Evolutionary conservation across 192 early-diverging fungal genomes (phyloP).

Genomic region (Martensiomyces pterosporus): DNA sequence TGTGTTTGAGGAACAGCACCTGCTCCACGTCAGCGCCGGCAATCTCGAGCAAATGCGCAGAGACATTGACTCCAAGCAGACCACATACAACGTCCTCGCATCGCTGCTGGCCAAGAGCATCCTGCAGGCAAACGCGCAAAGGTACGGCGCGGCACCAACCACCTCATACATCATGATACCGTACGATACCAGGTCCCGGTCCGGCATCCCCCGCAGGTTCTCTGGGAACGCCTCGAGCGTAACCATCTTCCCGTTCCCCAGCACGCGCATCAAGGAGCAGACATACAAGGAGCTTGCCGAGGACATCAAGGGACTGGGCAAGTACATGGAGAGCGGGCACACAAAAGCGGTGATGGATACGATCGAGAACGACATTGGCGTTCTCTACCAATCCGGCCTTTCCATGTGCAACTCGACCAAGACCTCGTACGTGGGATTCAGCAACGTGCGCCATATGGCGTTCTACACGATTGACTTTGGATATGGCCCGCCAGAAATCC

Average conservation of each 20-base stretch:
- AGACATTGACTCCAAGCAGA: conserved; percentile 23
- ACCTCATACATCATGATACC: conserved; percentile 30
- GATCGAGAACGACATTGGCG: conserved; percentile 30
- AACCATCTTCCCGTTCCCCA: conserved; percentile 17
- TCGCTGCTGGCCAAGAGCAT: conserved; percentile 22
- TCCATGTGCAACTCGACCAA: conserved; percentile 26
- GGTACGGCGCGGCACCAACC: conserved; percentile 11
- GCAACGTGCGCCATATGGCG: conserved; percentile 32
- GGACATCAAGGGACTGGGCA: conserved; percentile 23
- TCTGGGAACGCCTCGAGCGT: conserved; percentile 33
- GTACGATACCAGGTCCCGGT: conserved; percentile 30
- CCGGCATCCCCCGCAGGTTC: conserved; percentile 17
- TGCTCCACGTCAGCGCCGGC: conserved; percentile 26
- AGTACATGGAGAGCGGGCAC: conserved; percentile 18
- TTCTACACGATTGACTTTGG: conserved; percentile 41
- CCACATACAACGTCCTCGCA: conserved; percentile 14
- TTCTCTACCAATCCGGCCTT: conserved; percentile 28
- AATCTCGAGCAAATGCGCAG: conserved; percentile 34
- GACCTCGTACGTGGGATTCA: conserved; percentile 31
- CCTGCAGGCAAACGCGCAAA: conserved; percentile 17
- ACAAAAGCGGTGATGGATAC: conserved; percentile 23
- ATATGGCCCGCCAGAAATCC: conserved; percentile 21
- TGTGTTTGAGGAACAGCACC: conserved; percentile 24
- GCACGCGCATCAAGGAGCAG: conserved; percentile 1
- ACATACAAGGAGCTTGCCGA: conserved; percentile 21